A percentile compares a stretch with the other conserved stretches of the same genome.
Evolutionary conservation across 192 early-diverging fungal genomes (phyloP).

Genomic region (Backusella liffmaniae): DNA sequence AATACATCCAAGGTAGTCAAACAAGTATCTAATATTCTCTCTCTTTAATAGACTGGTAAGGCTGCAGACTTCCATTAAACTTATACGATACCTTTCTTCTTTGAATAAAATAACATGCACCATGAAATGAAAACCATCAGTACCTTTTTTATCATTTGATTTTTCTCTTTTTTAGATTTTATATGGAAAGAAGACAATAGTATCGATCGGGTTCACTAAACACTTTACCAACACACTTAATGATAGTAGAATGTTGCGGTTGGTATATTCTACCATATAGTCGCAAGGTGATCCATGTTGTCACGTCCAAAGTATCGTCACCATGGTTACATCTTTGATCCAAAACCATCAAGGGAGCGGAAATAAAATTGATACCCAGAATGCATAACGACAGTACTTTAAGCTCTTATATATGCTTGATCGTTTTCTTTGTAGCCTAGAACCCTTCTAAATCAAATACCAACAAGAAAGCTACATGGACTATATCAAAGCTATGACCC

Average conservation of each 20-base stretch:
- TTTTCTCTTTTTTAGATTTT: slow-evolving; percentile 15
- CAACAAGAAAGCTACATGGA: too few species aligned
- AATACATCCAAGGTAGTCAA: background rate
- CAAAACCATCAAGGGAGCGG: too few species aligned
- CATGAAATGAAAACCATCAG: background rate
- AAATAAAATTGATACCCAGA: too few species aligned
- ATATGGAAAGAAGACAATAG: too few species aligned
- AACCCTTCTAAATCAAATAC: too few species aligned
- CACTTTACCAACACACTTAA: slow-evolving; percentile 73
- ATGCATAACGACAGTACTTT: too few species aligned
- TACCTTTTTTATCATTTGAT: slow-evolving; percentile 18
- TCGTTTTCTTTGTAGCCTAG: too few species aligned
- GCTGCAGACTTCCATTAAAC: slow-evolving; percentile 36
- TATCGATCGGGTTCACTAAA: slow-evolving; percentile 70
- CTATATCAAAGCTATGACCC: background rate
- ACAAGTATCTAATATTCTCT: background rate
- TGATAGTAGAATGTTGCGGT: slow-evolving; percentile 75
- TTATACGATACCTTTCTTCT: slow-evolving; percentile 1
- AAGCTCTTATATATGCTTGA: too few species aligned
- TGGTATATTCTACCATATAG: too few species aligned
- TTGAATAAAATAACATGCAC: background rate
- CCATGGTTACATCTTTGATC: too few species aligned
- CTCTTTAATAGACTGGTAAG: slow-evolving; percentile 34
- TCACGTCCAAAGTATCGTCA: too few species aligned
- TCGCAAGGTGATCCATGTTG: too few species aligned